A percentile compares a stretch with the other conserved stretches of the same genome.
Conservation (phyloP, 2,329 filamentous ascomycete genomes). For the Helotiales sp. region DNA sequence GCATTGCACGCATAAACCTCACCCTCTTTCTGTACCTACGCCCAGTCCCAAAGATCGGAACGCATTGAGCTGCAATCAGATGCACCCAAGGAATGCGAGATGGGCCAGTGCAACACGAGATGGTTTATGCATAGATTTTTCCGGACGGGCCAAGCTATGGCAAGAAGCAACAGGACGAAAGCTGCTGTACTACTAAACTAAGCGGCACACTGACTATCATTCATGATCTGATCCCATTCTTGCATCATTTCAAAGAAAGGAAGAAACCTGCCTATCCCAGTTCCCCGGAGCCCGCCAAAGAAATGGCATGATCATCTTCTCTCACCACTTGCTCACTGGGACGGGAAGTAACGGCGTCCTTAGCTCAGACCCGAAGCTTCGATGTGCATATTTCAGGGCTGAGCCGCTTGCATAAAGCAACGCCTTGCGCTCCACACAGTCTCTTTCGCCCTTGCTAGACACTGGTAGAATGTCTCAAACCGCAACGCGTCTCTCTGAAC, state of each 20-base stretch:
- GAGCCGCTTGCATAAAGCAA: background rate
- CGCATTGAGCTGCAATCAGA: background rate
- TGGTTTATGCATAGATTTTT: background rate
- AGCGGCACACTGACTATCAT: background rate
- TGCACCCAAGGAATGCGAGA: background rate
- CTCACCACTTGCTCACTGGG: no score
- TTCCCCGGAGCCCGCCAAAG: background rate
- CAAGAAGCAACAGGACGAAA: background rate
- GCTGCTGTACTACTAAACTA: background rate
- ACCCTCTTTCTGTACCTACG: no score
- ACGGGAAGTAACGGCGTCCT: background rate
- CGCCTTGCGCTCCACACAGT: background rate
- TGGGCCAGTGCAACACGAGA: background rate
- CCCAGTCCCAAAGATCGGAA: background rate
- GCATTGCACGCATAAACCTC: background rate
- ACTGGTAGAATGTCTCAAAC: background rate
- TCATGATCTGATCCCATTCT: background rate
- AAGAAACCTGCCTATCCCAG: background rate
- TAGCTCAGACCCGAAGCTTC: conserved; percentile 1
- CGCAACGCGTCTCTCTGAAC: background rate
- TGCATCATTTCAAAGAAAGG: background rate
- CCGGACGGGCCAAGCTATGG: no score
- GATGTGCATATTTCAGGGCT: background rate
- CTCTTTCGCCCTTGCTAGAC: background rate
- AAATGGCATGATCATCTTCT: background rate